These are phyloP conservation scores for Arachnopeziza araneosa DNA, from an alignment of 2,329 filamentous ascomycete species.

Conservation along the genomic window DNA sequence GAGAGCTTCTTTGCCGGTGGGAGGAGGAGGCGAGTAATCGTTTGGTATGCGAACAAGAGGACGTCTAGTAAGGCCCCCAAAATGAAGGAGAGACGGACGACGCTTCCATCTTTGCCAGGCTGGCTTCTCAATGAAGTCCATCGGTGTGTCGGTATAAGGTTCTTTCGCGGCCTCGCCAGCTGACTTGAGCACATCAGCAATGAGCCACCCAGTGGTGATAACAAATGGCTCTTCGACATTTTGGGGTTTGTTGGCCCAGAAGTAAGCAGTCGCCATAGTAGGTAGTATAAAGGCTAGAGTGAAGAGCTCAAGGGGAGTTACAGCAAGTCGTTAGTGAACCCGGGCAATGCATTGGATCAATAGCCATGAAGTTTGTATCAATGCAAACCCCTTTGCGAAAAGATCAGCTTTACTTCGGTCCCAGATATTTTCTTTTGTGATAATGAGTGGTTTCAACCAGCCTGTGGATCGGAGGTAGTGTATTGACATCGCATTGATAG, in stretches of 20 bases:
- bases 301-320: constrained; percentile 13
- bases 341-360: background rate
- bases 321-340: constrained; percentile 4
- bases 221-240: constrained; percentile 5
- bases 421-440: constrained; percentile 3
- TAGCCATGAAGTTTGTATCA: constrained; percentile 5
- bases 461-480: constrained; percentile 7
- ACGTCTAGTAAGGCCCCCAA: constrained; percentile 1
- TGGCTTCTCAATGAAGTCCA: constrained; percentile 1
- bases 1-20: constrained; percentile 3
- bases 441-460: background rate
- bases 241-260: constrained; percentile 16
- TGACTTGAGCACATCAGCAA: constrained; percentile 3
- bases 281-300: constrained; percentile 14
- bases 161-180: background rate
- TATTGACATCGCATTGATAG: constrained; percentile 9
- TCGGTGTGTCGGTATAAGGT: background rate
- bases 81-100: constrained; percentile 1
- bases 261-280: constrained; percentile 10
- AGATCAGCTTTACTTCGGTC: constrained; percentile 7
- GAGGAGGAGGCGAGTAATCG: constrained; percentile 4
- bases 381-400: constrained; percentile 6
- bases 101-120: constrained; percentile 1
- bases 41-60: constrained; percentile 7
- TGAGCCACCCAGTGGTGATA: background rate